Evolutionary conservation across 2,329 filamentous ascomycete species (phyloP).

Genomic region (Colletotrichum musae): DNA sequence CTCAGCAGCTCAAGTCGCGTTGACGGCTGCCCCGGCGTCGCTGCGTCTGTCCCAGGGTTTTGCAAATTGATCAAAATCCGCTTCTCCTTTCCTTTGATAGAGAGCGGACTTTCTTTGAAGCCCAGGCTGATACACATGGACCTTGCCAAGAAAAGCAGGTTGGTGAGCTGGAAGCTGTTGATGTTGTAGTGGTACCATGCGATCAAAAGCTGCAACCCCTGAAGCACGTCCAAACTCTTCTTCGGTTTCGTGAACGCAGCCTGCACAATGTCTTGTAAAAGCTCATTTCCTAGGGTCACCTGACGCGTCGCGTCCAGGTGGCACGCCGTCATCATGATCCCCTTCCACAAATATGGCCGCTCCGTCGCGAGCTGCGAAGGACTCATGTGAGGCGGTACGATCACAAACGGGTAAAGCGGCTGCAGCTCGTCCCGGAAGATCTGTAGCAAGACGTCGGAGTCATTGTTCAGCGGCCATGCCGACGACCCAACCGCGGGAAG

Average conservation of each 20-base stretch:
- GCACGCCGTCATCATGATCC: slow-evolving; percentile 60
- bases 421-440: slow-evolving; percentile 53
- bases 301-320: slow-evolving; percentile 61
- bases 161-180: slow-evolving; percentile 65
- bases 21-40: slow-evolving; percentile 45
- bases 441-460: slow-evolving; percentile 57
- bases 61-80: slow-evolving; percentile 22
- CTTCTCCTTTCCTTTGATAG: slow-evolving; percentile 36
- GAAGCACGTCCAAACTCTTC: slow-evolving; percentile 62
- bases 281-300: slow-evolving; percentile 57
- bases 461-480: slow-evolving; percentile 58
- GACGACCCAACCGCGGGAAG: slow-evolving; percentile 46
- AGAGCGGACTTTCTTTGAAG: slow-evolving; percentile 50
- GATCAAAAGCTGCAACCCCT: slow-evolving; percentile 61
- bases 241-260: slow-evolving; percentile 57
- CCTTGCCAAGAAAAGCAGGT: slow-evolving; percentile 63
- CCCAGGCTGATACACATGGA: slow-evolving; percentile 61
- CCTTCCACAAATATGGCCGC: slow-evolving; percentile 65
- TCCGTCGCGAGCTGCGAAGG: slow-evolving; percentile 54
- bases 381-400: slow-evolving; percentile 54
- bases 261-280: slow-evolving; percentile 59
- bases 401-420: slow-evolving; percentile 61
- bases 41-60: background rate
- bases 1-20: slow-evolving; percentile 59
- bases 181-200: slow-evolving; percentile 65